Evolutionary conservation across 2,329 filamentous ascomycete species (phyloP).

Genomic region (Cladosporium colombiae): DNA sequence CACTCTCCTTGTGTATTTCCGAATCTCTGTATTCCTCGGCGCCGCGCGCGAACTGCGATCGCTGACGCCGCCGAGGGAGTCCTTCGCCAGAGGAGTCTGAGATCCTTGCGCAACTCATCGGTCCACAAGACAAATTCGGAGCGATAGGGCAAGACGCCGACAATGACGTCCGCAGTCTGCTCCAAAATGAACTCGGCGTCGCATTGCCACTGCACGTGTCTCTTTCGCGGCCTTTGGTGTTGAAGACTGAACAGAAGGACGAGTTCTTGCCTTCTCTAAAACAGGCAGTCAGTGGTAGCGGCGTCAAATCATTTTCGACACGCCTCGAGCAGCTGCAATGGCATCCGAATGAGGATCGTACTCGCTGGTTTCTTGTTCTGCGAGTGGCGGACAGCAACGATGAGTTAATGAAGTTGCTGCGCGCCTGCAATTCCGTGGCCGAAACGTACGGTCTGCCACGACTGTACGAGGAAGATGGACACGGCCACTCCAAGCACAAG

Average conservation of each 20-base stretch:
- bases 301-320: conserved; percentile 50
- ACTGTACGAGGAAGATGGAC: conserved; percentile 60
- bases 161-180: conserved; percentile 62
- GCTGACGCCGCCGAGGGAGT: conserved; percentile 51
- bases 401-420: conserved; percentile 57
- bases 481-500: conserved; percentile 17
- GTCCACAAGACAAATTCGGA: conserved; percentile 13
- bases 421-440: conserved; percentile 65
- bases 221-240: conserved; percentile 76
- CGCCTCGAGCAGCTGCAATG: conserved; percentile 56
- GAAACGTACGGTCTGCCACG: conserved; percentile 64
- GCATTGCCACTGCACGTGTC: conserved; percentile 86
- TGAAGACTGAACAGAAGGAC: conserved; percentile 72
- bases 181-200: conserved; percentile 75
- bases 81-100: conserved; percentile 52
- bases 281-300: conserved; percentile 42
- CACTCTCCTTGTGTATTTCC: neutral
- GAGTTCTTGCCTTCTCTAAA: conserved; percentile 62
- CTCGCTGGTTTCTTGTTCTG: conserved; percentile 82
- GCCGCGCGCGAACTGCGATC: conserved; percentile 13
- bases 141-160: neutral
- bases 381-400: conserved; percentile 50
- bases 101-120: conserved; percentile 43
- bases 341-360: conserved; percentile 66
- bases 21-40: neutral